phyloP scores from a whole-genome alignment of 441 rosid species.

The Corymbia calophylla region DNA sequence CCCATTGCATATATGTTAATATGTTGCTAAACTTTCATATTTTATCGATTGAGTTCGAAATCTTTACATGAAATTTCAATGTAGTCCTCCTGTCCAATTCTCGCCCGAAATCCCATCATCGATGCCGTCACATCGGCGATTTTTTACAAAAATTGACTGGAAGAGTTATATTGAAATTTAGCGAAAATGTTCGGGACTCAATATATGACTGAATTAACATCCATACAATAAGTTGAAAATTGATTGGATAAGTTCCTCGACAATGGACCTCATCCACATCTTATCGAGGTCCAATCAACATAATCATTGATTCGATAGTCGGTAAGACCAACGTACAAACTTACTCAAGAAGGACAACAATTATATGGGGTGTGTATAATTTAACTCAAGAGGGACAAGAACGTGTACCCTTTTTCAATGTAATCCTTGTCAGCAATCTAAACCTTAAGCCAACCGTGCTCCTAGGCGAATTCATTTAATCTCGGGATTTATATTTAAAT shows the following conservation, averaged over 20 bases:
- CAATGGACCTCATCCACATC: background rate
- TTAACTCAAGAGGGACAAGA: background rate
- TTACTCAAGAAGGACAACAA: background rate
- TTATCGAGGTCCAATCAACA: background rate
- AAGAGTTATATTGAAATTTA: background rate
- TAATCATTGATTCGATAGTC: too few species aligned
- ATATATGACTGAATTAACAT: background rate
- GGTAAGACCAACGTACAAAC: background rate
- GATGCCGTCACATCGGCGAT: too few species aligned
- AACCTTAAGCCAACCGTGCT: background rate
- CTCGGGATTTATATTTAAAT: background rate
- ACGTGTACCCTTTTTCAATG: background rate
- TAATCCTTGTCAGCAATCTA: background rate
- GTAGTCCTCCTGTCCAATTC: rapidly evolving
- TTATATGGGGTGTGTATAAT: background rate
- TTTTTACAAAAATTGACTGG: background rate
- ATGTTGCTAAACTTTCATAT: rapidly evolving
- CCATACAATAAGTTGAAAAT: rapidly evolving
- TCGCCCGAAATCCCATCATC: background rate
- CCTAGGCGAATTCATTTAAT: background rate
- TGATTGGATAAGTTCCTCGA: rapidly evolving
- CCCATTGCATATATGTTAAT: rapidly evolving
- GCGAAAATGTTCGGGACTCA: too few species aligned
- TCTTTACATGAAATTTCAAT: rapidly evolving
- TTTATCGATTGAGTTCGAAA: background rate